A percentile compares a stretch with the other conserved stretches of the same genome.
Evolutionary conservation across 192 early-diverging fungal species (phyloP).

Genomic region (Geosiphon pyriformis): DNA sequence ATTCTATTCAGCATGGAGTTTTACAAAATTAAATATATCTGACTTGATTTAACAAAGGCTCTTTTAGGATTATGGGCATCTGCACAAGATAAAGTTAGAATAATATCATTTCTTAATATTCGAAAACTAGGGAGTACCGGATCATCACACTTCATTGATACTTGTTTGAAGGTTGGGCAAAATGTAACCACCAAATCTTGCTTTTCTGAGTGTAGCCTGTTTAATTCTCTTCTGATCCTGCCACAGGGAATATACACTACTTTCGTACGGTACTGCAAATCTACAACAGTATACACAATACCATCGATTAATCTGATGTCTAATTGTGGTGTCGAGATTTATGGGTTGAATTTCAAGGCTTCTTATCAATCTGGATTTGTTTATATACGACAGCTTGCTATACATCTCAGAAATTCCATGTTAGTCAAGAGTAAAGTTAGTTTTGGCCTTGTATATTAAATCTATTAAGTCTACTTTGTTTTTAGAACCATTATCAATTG

Average conservation of each 20-base stretch:
- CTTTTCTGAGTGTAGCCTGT: not conserved
- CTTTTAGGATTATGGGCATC: conserved; percentile 59
- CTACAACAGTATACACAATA: conserved; percentile 75
- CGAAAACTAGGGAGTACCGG: conserved; percentile 59
- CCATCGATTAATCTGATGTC: conserved; percentile 85
- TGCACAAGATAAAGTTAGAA: conserved; percentile 51
- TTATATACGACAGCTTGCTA: conserved; percentile 90
- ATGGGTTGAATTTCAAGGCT: conserved; percentile 66
- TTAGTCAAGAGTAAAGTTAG: conserved; percentile 65
- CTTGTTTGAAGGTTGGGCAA: conserved; percentile 34
- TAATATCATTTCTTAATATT: conserved; percentile 80
- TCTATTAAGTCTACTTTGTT: not conserved
- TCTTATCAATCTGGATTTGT: conserved; percentile 93
- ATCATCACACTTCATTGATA: conserved; percentile 16
- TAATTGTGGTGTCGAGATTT: conserved; percentile 87
- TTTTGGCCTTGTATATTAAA: not conserved
- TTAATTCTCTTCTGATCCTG: conserved; percentile 16
- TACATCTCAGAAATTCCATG: conserved; percentile 85
- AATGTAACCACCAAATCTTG: not conserved
- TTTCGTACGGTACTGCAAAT: conserved; percentile 71
- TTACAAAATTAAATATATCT: not conserved
- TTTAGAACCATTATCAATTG: conserved; percentile 1
- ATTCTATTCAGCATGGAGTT: conserved; percentile 20
- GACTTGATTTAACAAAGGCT: conserved; percentile 30
- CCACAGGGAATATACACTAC: conserved; percentile 80